These are phyloP conservation scores for Casuarina glauca DNA, from an alignment of 306 rosid species.

Conservation along the genomic window DNA sequence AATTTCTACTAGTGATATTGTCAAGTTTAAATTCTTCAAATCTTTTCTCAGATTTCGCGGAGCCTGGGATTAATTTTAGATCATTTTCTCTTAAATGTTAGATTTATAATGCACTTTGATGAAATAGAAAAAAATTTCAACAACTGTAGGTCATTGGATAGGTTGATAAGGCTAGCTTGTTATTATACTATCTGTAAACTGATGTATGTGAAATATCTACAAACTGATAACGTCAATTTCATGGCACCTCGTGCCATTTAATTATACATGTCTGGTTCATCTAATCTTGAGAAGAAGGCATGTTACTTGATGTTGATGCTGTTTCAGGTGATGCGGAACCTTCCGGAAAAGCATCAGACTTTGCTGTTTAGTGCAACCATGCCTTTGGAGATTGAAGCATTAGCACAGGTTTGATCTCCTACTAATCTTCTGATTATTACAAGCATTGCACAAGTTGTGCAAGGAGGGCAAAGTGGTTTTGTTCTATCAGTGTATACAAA, in stretches of 20 bases:
- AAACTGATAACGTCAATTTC: not conserved
- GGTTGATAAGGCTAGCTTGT: constrained; percentile 5
- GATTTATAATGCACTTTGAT: not conserved
- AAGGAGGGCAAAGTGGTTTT: not conserved
- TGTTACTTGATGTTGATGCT: constrained; percentile 20
- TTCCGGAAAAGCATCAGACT: constrained; percentile 84
- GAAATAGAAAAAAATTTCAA: not conserved
- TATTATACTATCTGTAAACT: constrained; percentile 7
- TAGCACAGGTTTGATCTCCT: constrained; percentile 59
- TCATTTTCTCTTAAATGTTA: not conserved
- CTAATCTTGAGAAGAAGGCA: constrained; percentile 23
- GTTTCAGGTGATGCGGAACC: constrained; percentile 69
- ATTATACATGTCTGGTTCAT: not conserved
- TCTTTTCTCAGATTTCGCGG: constrained; percentile 1
- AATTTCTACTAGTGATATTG: not conserved
- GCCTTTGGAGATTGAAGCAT: constrained; percentile 87
- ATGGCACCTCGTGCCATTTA: constrained; percentile 5
- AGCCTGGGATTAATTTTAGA: not conserved
- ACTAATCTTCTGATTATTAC: constrained; percentile 1
- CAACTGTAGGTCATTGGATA: not conserved
- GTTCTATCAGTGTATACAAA: not conserved
- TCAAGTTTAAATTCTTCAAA: constrained; percentile 7
- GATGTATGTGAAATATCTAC: not conserved
- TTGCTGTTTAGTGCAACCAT: constrained; percentile 85
- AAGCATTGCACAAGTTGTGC: not conserved